Conservation (phyloP, 805 yeast genomes). For the Nakazawaea peltata region DNA sequence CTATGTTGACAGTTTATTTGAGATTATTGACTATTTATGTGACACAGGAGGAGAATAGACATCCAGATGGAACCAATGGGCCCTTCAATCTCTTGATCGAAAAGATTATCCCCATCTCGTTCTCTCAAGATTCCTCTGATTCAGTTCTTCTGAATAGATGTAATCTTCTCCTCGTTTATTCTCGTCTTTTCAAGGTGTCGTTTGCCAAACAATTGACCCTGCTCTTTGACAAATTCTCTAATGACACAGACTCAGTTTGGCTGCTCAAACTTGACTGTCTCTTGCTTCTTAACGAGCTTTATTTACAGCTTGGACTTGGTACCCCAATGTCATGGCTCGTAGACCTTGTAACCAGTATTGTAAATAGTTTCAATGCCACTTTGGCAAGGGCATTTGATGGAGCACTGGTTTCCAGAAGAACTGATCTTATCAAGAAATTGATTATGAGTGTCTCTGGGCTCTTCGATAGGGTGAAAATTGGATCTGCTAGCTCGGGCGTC, state of each 20-base stretch:
- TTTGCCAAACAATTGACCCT: conserved; percentile 12
- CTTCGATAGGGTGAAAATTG: not conserved
- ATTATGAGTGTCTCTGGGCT: not conserved
- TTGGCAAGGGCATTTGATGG: conserved; percentile 1
- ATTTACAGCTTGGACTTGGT: not conserved
- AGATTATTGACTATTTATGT: conserved; percentile 19
- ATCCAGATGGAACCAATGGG: not conserved
- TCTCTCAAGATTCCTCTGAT: conserved; percentile 13
- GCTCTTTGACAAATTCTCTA: not conserved
- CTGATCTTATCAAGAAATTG: not conserved
- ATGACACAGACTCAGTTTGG: not conserved
- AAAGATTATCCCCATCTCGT: conserved; percentile 25
- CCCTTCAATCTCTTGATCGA: too few species aligned
- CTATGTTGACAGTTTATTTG: conserved; percentile 23
- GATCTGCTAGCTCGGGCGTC: too few species aligned
- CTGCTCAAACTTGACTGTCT: conserved; percentile 1
- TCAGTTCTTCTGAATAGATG: conserved; percentile 20
- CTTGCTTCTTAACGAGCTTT: not conserved
- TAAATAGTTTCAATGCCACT: conserved; percentile 2
- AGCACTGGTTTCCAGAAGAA: not conserved
- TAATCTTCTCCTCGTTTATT: conserved; percentile 21
- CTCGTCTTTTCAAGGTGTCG: conserved; percentile 20
- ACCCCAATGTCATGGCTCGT: not conserved
- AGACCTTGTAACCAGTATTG: not conserved
- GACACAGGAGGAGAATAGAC: too few species aligned